Evolutionary conservation across 192 early-diverging fungal species (phyloP).

Genomic region (Borealophlyctis nickersoniae): DNA sequence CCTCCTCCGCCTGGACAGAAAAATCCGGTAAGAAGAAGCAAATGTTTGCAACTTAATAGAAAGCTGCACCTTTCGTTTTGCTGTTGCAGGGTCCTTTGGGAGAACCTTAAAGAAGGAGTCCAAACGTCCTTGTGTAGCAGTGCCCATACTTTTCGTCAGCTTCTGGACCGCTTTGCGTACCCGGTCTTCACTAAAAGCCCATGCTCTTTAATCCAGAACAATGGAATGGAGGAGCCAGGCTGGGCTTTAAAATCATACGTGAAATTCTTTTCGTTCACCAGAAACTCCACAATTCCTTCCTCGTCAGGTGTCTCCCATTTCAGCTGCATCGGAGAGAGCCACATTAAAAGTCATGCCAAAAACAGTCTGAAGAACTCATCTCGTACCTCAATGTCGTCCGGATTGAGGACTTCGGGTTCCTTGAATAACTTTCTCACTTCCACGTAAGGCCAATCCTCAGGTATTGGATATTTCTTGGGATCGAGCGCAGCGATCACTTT

Average conservation of each 20-base stretch:
- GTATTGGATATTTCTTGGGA: slow-evolving; percentile 74
- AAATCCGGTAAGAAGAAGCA: too few relatives aligned
- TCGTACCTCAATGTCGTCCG: slow-evolving; percentile 63
- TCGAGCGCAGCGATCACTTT: slow-evolving; percentile 71
- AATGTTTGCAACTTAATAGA: too few relatives aligned
- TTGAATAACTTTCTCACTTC: slow-evolving; percentile 87
- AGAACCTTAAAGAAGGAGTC: slow-evolving; percentile 83
- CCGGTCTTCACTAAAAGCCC: slow-evolving; percentile 72
- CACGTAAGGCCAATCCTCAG: slow-evolving; percentile 85
- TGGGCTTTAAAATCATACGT: slow-evolving; percentile 42
- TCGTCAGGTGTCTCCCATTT: slow-evolving; percentile 48
- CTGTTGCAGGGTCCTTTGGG: slow-evolving; percentile 38
- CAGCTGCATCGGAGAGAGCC: too few relatives aligned
- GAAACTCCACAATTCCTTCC: slow-evolving; percentile 80
- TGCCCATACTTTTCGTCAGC: slow-evolving; percentile 69
- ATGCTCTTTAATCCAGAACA: not conserved
- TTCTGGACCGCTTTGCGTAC: slow-evolving; percentile 78
- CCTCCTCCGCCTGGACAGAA: too few relatives aligned
- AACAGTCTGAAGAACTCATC: not conserved
- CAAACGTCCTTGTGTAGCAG: slow-evolving; percentile 85
- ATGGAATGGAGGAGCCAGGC: not conserved
- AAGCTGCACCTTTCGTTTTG: slow-evolving; percentile 37
- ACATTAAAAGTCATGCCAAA: too few relatives aligned
- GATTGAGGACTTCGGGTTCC: slow-evolving; percentile 74
- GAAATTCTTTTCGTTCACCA: slow-evolving; percentile 96